A percentile compares a stretch with the other conserved stretches of the same genome.
These are phyloP conservation scores for Exserohilum turcica DNA, from an alignment of 2,329 filamentous ascomycete species.

Conservation along the genomic window DNA sequence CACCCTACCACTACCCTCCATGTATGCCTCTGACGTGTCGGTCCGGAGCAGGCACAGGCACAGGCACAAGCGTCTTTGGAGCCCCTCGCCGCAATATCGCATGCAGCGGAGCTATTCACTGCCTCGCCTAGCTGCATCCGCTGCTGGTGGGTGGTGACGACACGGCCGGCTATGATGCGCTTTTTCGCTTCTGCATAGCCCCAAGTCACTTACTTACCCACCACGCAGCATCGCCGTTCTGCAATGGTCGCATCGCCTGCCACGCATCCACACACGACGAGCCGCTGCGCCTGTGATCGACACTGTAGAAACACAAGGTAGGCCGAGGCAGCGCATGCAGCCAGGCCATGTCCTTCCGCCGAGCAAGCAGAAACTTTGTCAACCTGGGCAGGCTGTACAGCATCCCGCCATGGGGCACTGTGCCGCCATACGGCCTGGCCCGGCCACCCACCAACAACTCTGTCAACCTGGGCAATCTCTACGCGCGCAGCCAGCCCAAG, in stretches of 20 bases:
- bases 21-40: constrained; percentile 11
- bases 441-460: constrained; percentile 4
- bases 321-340: neutral
- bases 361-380: constrained; percentile 15
- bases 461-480: constrained; percentile 25
- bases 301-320: neutral
- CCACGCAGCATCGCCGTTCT: constrained; percentile 1
- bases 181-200: constrained; percentile 12
- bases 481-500: constrained; percentile 1
- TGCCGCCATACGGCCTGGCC: neutral
- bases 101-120: constrained; percentile 1
- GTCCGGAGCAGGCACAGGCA: too few relatives aligned
- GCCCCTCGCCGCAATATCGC: neutral
- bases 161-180: constrained; percentile 9
- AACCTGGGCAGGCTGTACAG: constrained; percentile 21
- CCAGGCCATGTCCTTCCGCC: constrained; percentile 10
- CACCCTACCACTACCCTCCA: too few relatives aligned
- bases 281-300: neutral
- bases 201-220: too few relatives aligned
- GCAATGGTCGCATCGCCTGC: constrained; percentile 9
- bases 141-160: neutral
- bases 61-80: neutral
- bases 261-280: constrained; percentile 1
- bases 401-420: constrained; percentile 3
- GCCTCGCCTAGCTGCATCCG: constrained; percentile 2